Evolutionary conservation across 225 moss, liverwort and hornwort genomes (phyloP), one percentile per base, ranked within the genome.

Genomic region (Bryoerythrophyllum caledonicum): DNA sequence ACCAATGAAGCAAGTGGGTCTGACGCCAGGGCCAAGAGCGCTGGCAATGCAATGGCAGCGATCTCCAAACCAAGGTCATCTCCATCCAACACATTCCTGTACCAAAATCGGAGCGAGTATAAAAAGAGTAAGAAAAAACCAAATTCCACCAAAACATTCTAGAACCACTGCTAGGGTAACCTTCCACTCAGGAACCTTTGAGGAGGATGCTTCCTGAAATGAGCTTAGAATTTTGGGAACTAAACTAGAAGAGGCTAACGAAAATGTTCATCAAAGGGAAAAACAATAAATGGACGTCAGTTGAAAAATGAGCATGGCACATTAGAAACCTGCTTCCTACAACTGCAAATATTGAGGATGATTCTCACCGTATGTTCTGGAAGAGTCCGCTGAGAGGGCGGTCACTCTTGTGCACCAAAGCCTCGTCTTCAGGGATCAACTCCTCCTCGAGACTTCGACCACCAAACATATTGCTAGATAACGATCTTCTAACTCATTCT

Each of bases 51-150:
- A 73, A 95, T 92, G 12, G 73, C 65, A 74, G 89, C 84, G 73
- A 95, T 95, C 85, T 95, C 94, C 85, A 81, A 71, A 70, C 91
- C 89, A 80, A 92, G 92, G 53, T 92, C 91, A 73, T 95, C 94
- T 70, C 80, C 79, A 61, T 71, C 80, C 64, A 91, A 92, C 63
- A 75, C 82, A 82, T 82, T 81, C 75, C 90, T 91, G 83, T 26
- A 60, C 73, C 55, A 4, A 74, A 65, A 12, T 37, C 21, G 28
- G 23, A 24, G 48, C 8, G 7, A 55, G 15, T 55, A 13, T 11
- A 35, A 35, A 48, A 44, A 0, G 41, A 10, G 30, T 5, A 38
- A 7, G 20, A n/a, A n/a, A 16, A 20, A 40, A 37, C 13, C 4
- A 10, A 10, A 55, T 17, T 17, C 48, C 48, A 49, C 17, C 1